These are phyloP conservation scores for Botrytis porri DNA, from an alignment of 2,329 filamentous ascomycete genomes.

Conservation along the genomic window DNA sequence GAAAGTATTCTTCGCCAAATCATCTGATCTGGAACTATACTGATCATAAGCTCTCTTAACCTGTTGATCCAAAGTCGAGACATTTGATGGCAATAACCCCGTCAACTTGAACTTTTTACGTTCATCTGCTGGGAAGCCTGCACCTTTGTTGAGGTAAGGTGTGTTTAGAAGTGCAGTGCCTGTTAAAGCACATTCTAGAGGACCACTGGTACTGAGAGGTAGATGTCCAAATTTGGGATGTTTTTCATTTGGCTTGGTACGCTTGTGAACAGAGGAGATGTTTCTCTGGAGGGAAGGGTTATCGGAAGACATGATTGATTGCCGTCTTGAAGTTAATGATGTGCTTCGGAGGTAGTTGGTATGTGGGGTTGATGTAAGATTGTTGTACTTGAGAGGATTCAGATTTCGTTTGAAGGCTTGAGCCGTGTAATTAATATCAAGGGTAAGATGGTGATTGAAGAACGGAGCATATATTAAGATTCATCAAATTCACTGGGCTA, in stretches of 20 bases:
- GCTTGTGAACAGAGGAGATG: constrained; percentile 29
- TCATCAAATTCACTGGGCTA: neutral
- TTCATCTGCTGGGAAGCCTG: constrained; percentile 69
- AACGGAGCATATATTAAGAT: neutral
- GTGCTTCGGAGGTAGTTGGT: neutral
- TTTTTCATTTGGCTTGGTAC: constrained; percentile 30
- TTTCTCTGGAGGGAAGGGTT: constrained; percentile 8
- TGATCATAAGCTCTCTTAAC: constrained; percentile 76
- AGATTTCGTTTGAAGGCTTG: constrained; percentile 1
- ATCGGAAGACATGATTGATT: constrained; percentile 11
- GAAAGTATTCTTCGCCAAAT: constrained; percentile 83
- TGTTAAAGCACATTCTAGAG: constrained; percentile 48
- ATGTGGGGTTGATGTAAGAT: constrained; percentile 5
- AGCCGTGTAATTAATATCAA: constrained; percentile 6
- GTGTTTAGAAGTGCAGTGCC: constrained; percentile 59
- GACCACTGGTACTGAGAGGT: constrained; percentile 48
- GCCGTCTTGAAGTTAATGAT: neutral
- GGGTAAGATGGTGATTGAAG: neutral
- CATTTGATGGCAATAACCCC: constrained; percentile 67
- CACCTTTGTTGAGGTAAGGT: constrained; percentile 78
- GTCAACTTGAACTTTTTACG: constrained; percentile 66
- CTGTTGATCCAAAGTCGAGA: constrained; percentile 76
- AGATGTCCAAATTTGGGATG: constrained; percentile 45
- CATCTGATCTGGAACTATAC: constrained; percentile 59
- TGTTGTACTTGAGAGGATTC: neutral